These are phyloP conservation scores for Umbellularia californica DNA, from an alignment of 164 flowering plant genomes.

Conservation along the genomic window DNA sequence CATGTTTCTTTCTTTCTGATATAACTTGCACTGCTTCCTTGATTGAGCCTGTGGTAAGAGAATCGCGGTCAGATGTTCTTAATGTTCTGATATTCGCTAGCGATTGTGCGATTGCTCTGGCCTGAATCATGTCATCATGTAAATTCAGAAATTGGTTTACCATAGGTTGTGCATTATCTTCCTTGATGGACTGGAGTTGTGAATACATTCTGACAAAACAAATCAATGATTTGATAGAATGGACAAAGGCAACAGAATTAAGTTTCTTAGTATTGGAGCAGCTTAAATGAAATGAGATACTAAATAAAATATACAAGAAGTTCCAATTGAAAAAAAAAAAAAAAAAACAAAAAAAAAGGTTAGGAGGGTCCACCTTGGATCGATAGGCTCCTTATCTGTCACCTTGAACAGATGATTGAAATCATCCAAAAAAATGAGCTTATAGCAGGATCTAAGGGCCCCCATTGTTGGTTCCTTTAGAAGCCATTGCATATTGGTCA, in stretches of 20 bases:
- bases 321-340: neutral
- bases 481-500: too few relatives aligned
- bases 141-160: conserved; percentile 45
- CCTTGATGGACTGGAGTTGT: conserved; percentile 34
- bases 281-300: neutral
- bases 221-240: neutral
- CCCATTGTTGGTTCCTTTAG: too few relatives aligned
- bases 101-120: conserved; percentile 35
- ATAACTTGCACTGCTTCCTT: conserved; percentile 35
- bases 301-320: neutral
- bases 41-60: conserved; percentile 19
- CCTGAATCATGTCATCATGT: conserved; percentile 38
- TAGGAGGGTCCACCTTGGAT: too few relatives aligned
- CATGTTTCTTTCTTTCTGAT: conserved; percentile 49
- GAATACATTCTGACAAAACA: conserved; percentile 38
- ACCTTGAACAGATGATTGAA: too few relatives aligned
- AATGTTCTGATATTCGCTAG: conserved; percentile 32
- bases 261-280: neutral
- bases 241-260: neutral
- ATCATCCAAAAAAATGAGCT: too few relatives aligned
- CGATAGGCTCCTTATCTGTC: too few relatives aligned
- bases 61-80: conserved; percentile 19
- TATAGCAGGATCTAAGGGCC: too few relatives aligned
- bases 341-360: too few relatives aligned
- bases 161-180: conserved; percentile 28